A percentile compares a stretch with the other conserved stretches of the same genome.
These are phyloP conservation scores for Phytophthora ohioensis DNA, from an alignment of 352 stramenopile genomes.

Conservation along the genomic window DNA sequence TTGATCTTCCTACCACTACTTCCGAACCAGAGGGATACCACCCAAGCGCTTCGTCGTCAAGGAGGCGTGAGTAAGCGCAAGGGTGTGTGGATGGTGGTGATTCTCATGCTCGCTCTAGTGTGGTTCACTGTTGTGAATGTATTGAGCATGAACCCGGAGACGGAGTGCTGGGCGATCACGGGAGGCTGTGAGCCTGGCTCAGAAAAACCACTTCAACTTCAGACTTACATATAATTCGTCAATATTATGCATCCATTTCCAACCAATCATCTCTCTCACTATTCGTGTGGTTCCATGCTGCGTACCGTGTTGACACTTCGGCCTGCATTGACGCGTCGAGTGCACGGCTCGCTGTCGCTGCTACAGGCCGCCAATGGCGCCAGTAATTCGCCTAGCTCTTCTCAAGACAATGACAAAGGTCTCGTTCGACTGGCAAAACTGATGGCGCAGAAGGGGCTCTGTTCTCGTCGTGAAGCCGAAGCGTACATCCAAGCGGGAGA, in stretches of 20 bases:
- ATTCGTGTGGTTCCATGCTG: conserved; percentile 33
- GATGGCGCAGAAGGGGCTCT: conserved; percentile 81
- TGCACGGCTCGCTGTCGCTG: conserved; percentile 30
- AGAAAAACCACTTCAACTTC: conserved; percentile 18
- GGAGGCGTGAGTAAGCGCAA: conserved; percentile 54
- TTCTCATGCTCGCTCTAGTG: conserved; percentile 46
- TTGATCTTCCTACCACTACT: conserved; percentile 60
- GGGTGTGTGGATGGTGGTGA: conserved; percentile 45
- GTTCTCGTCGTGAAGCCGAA: conserved; percentile 83
- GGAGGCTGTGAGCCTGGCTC: conserved; percentile 55
- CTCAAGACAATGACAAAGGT: conserved; percentile 25
- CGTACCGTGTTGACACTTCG: conserved; percentile 30
- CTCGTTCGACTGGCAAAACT: conserved; percentile 81
- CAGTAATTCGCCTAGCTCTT: conserved; percentile 4
- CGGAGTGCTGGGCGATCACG: conserved; percentile 70
- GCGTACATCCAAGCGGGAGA: conserved; percentile 79
- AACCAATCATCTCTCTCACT: conserved; percentile 26
- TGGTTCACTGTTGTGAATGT: conserved; percentile 62
- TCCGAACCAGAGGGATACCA: conserved; percentile 50
- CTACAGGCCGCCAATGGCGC: conserved; percentile 4
- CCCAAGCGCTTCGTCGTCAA: conserved; percentile 42
- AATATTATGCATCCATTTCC: conserved; percentile 11
- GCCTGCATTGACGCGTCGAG: conserved; percentile 27
- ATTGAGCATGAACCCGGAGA: conserved; percentile 65
- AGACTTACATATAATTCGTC: conserved; percentile 6